phyloP scores from a whole-genome alignment of 352 stramenopile genomes.

The Phytopythium chamaehyphon region DNA sequence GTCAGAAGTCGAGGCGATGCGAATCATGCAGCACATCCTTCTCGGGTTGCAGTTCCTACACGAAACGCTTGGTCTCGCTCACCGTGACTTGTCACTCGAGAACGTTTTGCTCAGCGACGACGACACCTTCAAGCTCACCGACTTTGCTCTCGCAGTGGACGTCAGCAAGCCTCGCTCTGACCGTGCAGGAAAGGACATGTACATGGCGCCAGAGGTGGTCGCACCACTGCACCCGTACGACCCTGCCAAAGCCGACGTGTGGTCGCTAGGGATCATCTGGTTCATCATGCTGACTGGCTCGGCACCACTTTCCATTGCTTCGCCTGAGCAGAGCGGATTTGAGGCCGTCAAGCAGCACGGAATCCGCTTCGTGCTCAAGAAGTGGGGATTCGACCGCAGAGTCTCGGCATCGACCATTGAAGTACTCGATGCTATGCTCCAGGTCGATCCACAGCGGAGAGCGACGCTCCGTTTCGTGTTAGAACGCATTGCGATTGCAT shows the following conservation, averaged over 20 bases:
- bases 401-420: neutral
- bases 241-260: slow-evolving; percentile 36
- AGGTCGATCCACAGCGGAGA: neutral
- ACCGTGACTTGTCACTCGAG: slow-evolving; percentile 41
- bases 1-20: slow-evolving; percentile 7
- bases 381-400: slow-evolving; percentile 19
- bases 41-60: slow-evolving; percentile 21
- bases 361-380: slow-evolving; percentile 16
- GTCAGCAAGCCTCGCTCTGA: slow-evolving; percentile 14
- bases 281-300: slow-evolving; percentile 47
- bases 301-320: slow-evolving; percentile 25
- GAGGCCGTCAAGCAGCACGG: slow-evolving; percentile 21
- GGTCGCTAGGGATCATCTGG: slow-evolving; percentile 45
- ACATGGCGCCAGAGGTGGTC: slow-evolving; percentile 31
- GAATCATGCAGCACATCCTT: slow-evolving; percentile 22
- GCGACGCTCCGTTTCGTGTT: neutral
- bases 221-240: slow-evolving; percentile 22
- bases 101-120: slow-evolving; percentile 27
- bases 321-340: slow-evolving; percentile 22
- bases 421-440: neutral
- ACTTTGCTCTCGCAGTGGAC: slow-evolving; percentile 36
- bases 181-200: slow-evolving; percentile 36
- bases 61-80: slow-evolving; percentile 12
- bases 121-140: slow-evolving; percentile 31
- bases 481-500: neutral